Conservation (phyloP, 1,284 basidiomycete species). For the Ganoderma resinaceum region DNA sequence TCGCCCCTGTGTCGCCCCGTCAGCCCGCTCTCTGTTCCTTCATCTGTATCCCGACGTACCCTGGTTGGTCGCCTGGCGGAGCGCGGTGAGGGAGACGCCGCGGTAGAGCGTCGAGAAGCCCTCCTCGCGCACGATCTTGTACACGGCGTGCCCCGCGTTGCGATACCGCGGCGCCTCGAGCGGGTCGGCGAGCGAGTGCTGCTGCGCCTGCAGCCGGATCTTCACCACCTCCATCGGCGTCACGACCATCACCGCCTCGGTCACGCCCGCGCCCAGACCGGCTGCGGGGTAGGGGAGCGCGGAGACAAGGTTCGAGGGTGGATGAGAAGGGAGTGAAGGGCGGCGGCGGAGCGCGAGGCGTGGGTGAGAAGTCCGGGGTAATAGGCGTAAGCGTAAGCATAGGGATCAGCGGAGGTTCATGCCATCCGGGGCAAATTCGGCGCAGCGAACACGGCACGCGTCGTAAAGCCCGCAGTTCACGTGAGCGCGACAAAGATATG, state of each 20-base stretch:
- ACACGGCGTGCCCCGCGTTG: slow-evolving; percentile 96
- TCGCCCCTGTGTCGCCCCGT: slow-evolving; percentile 70
- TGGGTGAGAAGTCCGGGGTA: background rate
- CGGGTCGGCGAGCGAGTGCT: slow-evolving; percentile 97
- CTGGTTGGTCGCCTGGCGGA: slow-evolving; percentile 98
- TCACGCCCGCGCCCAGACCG: slow-evolving; percentile 93
- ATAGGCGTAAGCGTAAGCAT: background rate
- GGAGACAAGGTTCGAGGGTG: background rate
- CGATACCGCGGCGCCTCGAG: slow-evolving; percentile 94
- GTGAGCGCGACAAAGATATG: background rate
- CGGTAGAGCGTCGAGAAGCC: slow-evolving; percentile 89
- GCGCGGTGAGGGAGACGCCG: slow-evolving; percentile 92
- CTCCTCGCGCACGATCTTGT: slow-evolving; percentile 95
- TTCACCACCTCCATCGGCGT: slow-evolving; percentile 99
- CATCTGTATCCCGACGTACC: slow-evolving; percentile 52
- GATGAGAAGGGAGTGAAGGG: background rate
- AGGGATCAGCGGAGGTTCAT: background rate
- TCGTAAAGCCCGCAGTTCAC: background rate
- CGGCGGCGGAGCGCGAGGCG: background rate
- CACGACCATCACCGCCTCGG: slow-evolving; percentile 94
- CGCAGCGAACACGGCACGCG: background rate
- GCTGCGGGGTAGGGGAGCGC: slow-evolving; percentile 20
- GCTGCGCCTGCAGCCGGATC: slow-evolving; percentile 97
- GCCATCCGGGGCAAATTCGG: background rate
- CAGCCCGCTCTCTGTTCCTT: background rate